phyloP scores from a whole-genome alignment of 192 early-diverging fungal species.

The Umbelopsis vinacea region DNA sequence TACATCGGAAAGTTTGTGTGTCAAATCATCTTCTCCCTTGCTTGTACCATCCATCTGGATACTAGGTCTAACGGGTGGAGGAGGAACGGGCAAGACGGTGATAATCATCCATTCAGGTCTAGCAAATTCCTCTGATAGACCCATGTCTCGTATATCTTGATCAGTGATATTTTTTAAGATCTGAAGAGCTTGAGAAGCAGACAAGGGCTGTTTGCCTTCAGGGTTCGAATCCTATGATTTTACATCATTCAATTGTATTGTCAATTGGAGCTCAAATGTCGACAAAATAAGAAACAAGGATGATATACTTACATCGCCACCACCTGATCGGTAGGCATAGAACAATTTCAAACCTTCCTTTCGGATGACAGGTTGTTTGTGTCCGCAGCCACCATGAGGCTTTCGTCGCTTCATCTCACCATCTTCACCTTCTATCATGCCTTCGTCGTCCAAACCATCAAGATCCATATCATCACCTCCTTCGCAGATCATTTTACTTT shows the following conservation, averaged over 20 bases:
- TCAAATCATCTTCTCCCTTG: slow-evolving; percentile 95
- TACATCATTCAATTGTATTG: neutral
- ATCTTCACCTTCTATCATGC: slow-evolving; percentile 46
- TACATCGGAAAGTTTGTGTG: slow-evolving; percentile 91
- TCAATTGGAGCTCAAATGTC: neutral
- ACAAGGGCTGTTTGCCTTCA: slow-evolving; percentile 68
- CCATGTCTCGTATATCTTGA: slow-evolving; percentile 85
- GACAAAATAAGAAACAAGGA: neutral
- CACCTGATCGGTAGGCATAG: slow-evolving; percentile 45
- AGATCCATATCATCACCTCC: slow-evolving; percentile 66
- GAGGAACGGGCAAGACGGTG: slow-evolving; percentile 93
- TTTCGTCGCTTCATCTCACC: slow-evolving; percentile 56
- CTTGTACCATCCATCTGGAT: slow-evolving; percentile 91
- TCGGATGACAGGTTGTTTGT: slow-evolving; percentile 78
- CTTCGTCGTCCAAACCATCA: slow-evolving; percentile 56
- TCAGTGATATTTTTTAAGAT: slow-evolving; percentile 88
- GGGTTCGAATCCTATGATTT: slow-evolving; percentile 48
- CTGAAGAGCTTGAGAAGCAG: slow-evolving; percentile 76
- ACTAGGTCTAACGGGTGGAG: slow-evolving; percentile 95
- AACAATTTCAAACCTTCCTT: slow-evolving; percentile 80
- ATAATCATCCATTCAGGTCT: slow-evolving; percentile 99
- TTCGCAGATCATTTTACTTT: slow-evolving; percentile 83
- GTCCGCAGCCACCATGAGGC: slow-evolving; percentile 86
- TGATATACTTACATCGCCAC: slow-evolving; percentile 29
- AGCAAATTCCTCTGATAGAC: slow-evolving; percentile 87